Base-by-base conservation (phyloP, 805 yeast genomes). In the Myxozyma lipomycoides region DNA sequence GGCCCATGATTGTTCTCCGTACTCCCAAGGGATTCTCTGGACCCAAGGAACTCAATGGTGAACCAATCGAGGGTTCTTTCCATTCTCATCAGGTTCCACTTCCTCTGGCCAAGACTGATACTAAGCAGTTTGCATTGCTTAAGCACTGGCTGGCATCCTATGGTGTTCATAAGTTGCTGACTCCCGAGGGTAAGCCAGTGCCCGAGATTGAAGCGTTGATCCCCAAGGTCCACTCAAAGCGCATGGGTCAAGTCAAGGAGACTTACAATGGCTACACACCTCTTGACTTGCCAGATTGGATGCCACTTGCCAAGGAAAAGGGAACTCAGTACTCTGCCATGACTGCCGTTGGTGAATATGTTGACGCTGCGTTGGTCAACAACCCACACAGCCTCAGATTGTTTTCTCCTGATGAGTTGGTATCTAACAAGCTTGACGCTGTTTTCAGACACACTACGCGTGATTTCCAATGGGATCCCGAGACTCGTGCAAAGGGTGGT, bases 41-140 rank as follows among this genome's bases (percentile, higher is more conserved):
- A 15, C 61, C 61, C 18, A 54, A 55, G 50, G 22, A 19, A 26
- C 51, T 55, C 45, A 26, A 55, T 24, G 59, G 55, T 34, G 48
- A 24, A 22, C 56, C 56, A 6, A 40, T 57, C 38, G 61, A 54
- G 42, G 61, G 61, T n/a, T 51, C 55, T 12, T 57, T 45, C 52
- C 61, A 45, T 50, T 49, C 61, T 18, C 61, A 57, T 32, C 61
- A 57, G 52, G 59, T 57, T n/a, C 61, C 61, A 7, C 47, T 57
- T 17, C 59, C 59, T 4, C 43, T 34, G 26, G 61, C 56, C 23
- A 51, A 51, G 46, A 54, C 56, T 23, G 48, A 58, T 42, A 12
- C 25, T 10, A 38, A 10, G 22, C 59, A 58, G 50, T 52, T 56
- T 38, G 52, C 26, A 18, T 34, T 56, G 22, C 53, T 58, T 26